Conservation (phyloP, 257 asterid species). For the Anisodus acutangulus region DNA sequence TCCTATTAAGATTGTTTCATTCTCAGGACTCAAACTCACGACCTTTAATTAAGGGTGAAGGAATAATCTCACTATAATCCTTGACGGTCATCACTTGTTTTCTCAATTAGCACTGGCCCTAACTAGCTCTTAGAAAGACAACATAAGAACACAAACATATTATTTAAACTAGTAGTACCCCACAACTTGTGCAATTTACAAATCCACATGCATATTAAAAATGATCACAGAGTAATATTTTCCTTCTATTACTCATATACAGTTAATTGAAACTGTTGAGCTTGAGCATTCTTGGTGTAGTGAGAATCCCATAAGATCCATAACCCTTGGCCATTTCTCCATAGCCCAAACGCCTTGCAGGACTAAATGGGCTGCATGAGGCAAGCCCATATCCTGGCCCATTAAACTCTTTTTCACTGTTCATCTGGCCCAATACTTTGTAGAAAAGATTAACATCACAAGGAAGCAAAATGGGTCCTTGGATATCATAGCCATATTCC, state of each 20-base stretch:
- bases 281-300: conserved; percentile 29
- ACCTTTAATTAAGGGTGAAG: neutral
- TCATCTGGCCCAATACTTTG: conserved; percentile 58
- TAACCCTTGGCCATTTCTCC: conserved; percentile 25
- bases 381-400: conserved; percentile 20
- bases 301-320: conserved; percentile 33
- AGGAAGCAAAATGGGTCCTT: conserved; percentile 64
- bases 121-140: neutral
- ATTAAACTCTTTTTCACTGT: conserved; percentile 31
- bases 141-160: neutral
- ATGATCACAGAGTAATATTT: neutral
- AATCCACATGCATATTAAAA: neutral
- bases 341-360: conserved; percentile 25
- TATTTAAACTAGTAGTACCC: neutral
- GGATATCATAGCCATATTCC: conserved; percentile 58
- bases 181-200: neutral
- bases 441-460: conserved; percentile 62
- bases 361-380: conserved; percentile 39
- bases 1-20: neutral
- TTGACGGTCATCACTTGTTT: neutral
- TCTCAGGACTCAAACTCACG: fast-evolving
- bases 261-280: conserved; percentile 14
- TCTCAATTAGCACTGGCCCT: neutral
- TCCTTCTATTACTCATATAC: neutral
- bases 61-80: neutral